Base-by-base conservation (phyloP, 164 flowering plant species). In the Kalanchoe fedtschenkoi region DNA sequence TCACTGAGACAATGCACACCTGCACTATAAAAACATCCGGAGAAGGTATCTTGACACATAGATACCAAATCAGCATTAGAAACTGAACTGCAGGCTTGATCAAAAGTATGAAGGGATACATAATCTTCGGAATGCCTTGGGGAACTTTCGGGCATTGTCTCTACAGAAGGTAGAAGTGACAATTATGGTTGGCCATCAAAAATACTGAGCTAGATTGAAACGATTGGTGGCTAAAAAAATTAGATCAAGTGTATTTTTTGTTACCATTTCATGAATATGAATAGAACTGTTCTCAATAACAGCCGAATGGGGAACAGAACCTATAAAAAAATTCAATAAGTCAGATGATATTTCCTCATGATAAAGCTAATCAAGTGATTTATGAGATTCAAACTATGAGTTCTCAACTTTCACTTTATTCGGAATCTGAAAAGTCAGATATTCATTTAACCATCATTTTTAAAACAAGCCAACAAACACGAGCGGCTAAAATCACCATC, bases 11-110 rank as follows among this genome's bases (percentile, higher is more conserved):
- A 32, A 16, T 30, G 22, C 81, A 71, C 65, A 89, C 98, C 95
- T 93, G 98, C 64, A 93, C 98, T 22, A 90, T 63, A 69, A 83
- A 88, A 65, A 83, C 77, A 78, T 86, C 96, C 21, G 98, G 97
- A 65, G 87, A 57, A 60, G 95, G 86, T 71, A 90, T 84, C 72
- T 72, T 86, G 9, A 80, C 58, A 69, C 86, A 83, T 6, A 92
- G 86, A 74, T 75, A 79, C 98, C 97, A 92, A 58, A 92, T 82
- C 60, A 93, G 96, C 78, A 74, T 68, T 15, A 83, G 17, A 69
- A 93, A 85, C 74, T 93, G 99, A 68, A 80, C 26, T 42, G 90
- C 35, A 19, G 95, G 82, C 88, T 93, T 93, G 16, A 88, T 43
- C 64, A 91, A 64, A 67, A 93, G 92, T 68, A 79, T 56, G 33